Percentiles rank a stretch among this genome's conserved stretches.
Evolutionary conservation across 75 land plant species (phyloP).

Genomic region (Cryptomeria japonica): DNA sequence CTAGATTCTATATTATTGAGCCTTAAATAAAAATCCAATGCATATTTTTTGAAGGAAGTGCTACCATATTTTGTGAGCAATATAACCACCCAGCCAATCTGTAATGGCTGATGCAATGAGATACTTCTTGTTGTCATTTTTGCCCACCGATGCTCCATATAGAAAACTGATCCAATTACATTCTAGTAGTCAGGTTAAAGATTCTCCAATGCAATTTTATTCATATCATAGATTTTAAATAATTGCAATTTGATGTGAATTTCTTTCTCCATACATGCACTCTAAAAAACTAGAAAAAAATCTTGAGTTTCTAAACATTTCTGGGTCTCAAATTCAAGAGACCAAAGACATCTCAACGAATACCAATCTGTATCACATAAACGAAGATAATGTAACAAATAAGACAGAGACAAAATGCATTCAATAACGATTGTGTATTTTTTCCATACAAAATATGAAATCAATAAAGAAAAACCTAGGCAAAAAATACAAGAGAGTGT

Average conservation of each 20-base stretch:
- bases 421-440: not conserved
- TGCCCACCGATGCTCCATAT: conserved; percentile 76
- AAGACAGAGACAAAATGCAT: not conserved
- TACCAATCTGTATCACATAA: not conserved
- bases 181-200: not conserved
- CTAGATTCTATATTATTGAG: not conserved
- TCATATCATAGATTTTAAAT: not conserved
- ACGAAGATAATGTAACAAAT: not conserved
- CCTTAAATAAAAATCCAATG: not conserved
- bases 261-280: not conserved
- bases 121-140: conserved; percentile 70
- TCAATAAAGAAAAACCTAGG: not conserved
- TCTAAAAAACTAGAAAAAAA: not conserved
- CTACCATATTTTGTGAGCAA: conserved; percentile 76
- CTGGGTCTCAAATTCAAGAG: not conserved
- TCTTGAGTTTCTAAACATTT: not conserved
- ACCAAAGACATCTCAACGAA: not conserved
- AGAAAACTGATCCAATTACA: conserved; percentile 48
- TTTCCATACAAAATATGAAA: not conserved
- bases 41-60: not conserved
- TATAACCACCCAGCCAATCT: conserved; percentile 98
- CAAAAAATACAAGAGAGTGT: not conserved
- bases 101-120: conserved; percentile 79
- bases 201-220: not conserved
- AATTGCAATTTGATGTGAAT: not conserved